A percentile compares a stretch with the other conserved stretches of the same genome.
These are phyloP conservation scores for Chamaenerion angustifolium DNA, from an alignment of 345 rosid species.

Conservation along the genomic window DNA sequence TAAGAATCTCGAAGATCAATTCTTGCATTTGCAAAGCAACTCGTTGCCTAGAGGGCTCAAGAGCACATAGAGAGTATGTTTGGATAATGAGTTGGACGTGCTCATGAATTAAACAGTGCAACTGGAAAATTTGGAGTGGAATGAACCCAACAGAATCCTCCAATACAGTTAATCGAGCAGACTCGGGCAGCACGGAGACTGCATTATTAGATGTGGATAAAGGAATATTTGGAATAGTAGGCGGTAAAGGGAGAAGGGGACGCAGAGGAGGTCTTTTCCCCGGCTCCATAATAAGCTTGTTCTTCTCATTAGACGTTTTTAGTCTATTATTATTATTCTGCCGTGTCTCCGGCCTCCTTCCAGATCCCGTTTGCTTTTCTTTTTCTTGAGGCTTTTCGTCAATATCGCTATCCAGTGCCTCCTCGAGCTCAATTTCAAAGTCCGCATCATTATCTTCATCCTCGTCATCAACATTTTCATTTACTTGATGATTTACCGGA, in stretches of 20 bases:
- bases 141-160: constrained; percentile 29
- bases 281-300: constrained; percentile 37
- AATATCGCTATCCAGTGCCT: constrained; percentile 77
- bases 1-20: constrained; percentile 55
- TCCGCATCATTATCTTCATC: constrained; percentile 85
- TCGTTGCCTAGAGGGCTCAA: constrained; percentile 58
- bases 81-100: constrained; percentile 89
- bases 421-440: constrained; percentile 89
- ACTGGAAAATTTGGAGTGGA: constrained; percentile 56
- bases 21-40: constrained; percentile 58
- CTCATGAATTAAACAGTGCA: constrained; percentile 68
- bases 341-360: constrained; percentile 65
- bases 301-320: constrained; percentile 27
- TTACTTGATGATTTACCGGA: constrained; percentile 21
- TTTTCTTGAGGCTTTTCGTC: constrained; percentile 39
- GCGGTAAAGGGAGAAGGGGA: constrained; percentile 57
- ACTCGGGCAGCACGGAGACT: too few relatives aligned
- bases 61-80: constrained; percentile 59
- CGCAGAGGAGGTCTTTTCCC: constrained; percentile 57
- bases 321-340: constrained; percentile 44
- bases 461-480: constrained; percentile 43
- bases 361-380: constrained; percentile 17
- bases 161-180: too few relatives aligned
- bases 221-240: constrained; percentile 20
- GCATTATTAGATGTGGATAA: constrained; percentile 10